Conservation (phyloP, 2,329 filamentous ascomycete species). For the Verticillium zaregamsianum region DNA sequence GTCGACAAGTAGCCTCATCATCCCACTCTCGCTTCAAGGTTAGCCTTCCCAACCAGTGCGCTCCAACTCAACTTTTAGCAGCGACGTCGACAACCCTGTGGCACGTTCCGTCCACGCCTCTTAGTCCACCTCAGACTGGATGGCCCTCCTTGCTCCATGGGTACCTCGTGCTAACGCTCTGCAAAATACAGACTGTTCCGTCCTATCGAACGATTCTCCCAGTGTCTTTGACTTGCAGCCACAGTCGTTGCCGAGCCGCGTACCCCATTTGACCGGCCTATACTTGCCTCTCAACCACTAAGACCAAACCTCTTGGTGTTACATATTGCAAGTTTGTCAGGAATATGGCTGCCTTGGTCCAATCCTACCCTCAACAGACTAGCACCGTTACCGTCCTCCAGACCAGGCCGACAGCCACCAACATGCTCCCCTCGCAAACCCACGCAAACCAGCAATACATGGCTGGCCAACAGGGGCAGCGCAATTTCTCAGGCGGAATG, state of each 20-base stretch:
- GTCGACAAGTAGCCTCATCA: not conserved
- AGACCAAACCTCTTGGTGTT: not conserved
- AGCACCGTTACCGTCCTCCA: constrained; percentile 72
- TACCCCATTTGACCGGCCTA: not conserved
- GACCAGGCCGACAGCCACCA: constrained; percentile 62
- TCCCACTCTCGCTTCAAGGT: not conserved
- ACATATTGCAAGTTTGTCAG: not conserved
- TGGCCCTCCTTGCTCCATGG: not conserved
- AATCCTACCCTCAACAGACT: constrained; percentile 74
- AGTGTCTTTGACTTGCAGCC: not conserved
- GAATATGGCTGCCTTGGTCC: constrained; percentile 81
- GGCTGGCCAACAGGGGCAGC: constrained; percentile 37
- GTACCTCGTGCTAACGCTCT: not conserved
- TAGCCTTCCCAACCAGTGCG: not conserved
- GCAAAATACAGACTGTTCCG: not conserved
- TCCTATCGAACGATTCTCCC: not conserved
- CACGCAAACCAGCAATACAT: constrained; percentile 49
- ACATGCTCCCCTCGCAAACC: constrained; percentile 48
- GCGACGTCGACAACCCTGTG: too few relatives aligned
- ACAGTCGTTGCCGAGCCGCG: not conserved
- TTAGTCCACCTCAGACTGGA: not conserved
- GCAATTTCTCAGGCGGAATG: constrained; percentile 43
- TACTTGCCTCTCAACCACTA: not conserved
- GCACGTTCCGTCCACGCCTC: not conserved
- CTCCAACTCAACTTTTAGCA: not conserved